Evolutionary conservation across 2,329 filamentous ascomycete genomes (phyloP), one percentile per base, ranked within the genome.

Genomic region (Cyphellophora europaea): DNA sequence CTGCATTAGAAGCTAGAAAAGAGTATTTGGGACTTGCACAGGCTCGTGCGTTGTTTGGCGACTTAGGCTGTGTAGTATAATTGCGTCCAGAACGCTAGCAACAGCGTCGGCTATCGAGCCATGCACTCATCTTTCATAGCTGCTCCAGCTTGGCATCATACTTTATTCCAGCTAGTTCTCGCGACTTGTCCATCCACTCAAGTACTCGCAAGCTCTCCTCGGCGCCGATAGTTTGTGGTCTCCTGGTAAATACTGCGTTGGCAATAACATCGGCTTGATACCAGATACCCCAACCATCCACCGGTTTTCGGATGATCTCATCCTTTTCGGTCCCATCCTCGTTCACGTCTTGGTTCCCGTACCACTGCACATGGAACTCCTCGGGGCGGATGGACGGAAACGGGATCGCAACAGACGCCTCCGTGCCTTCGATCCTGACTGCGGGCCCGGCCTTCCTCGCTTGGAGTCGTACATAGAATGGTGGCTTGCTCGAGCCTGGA

Each of bases 241-340:
- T 19, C 19, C 34, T 37, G 5, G 36, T 34, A 19, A 38, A 35
- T 12, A 47, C 38, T 34, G 38, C 36, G n/a, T 38, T 32, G 30
- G 50, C 51, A 25, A 53, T 49, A 15, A 53, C 43, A 40, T 53
- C 51, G 17, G 51, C 51, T 40, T 53, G 51, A 35, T 53, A 53
- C 50, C 51, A 52, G 15, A 53, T 43, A 5, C 51, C 51, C 51
- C 51, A 53, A 19, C 51, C 50, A 15, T 30, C 36, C 15, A 53
- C 47, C 6, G 49, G 48, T 31, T 42, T 49, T 33, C 39, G 35
- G 36, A 53, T 40, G 23, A 46, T 37, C 37, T 53, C 51, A 6
- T 51, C 39, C 27, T 33, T 43, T 35, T 53, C 51, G n/a, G 37
- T 42, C 21, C 51, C 51, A 25, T 51, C 40, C 25, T 44, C 35